Conservation (phyloP, 2,329 filamentous ascomycete species). For the Chaetoscypha palmicola region DNA sequence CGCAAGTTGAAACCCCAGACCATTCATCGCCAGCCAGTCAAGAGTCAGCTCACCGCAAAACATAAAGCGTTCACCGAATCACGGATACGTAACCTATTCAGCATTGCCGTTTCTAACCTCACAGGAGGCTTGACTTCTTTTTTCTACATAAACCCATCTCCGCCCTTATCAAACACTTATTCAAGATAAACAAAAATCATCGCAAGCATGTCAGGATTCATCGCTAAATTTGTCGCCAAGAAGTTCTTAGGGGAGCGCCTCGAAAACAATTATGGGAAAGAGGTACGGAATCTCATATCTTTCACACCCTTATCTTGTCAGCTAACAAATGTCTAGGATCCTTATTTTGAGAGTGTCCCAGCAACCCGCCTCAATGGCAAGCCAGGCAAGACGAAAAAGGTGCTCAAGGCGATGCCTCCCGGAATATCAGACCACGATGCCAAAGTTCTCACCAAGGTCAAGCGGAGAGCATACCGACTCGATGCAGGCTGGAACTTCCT, state of each 20-base stretch:
- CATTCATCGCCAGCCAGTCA: conserved; percentile 19
- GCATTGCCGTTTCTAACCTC: conserved; percentile 9
- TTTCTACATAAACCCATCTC: conserved; percentile 13
- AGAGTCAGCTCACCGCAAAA: conserved; percentile 10
- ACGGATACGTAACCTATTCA: not conserved
- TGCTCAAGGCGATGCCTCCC: conserved; percentile 74
- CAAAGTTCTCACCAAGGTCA: conserved; percentile 76
- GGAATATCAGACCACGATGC: conserved; percentile 80
- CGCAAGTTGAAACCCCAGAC: conserved; percentile 16
- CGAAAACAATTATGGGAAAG: conserved; percentile 51
- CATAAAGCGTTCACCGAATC: conserved; percentile 9
- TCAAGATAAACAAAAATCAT: conserved; percentile 2
- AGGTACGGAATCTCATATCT: conserved; percentile 34
- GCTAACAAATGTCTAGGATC: conserved; percentile 54
- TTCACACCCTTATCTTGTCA: conserved; percentile 1
- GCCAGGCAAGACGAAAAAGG: conserved; percentile 62
- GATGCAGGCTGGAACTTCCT: conserved; percentile 79
- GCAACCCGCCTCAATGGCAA: conserved; percentile 62
- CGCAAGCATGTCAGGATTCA: conserved; percentile 43
- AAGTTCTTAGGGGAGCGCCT: conserved; percentile 50
- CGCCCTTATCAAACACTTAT: not conserved
- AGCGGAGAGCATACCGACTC: conserved; percentile 75
- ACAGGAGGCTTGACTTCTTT: conserved; percentile 3
- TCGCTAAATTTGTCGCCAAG: conserved; percentile 49
- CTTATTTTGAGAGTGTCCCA: conserved; percentile 78